A percentile compares a stretch with the other conserved stretches of the same genome.
Conservation (phyloP, 495 filamentous ascomycete species). For the Hyaloscypha bicolor region DNA sequence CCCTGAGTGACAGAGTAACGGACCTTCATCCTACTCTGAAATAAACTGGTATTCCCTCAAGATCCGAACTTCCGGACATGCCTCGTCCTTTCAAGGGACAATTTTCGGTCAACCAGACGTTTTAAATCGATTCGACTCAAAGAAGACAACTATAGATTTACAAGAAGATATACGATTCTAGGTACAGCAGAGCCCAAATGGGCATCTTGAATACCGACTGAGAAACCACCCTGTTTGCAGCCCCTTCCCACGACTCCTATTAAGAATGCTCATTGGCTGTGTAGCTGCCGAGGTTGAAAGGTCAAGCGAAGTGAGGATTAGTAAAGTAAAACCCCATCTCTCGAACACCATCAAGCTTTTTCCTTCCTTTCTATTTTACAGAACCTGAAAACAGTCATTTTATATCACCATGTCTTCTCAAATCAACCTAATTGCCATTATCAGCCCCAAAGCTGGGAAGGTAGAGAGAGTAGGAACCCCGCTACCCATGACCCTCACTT, state of each 20-base stretch:
- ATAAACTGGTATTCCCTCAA: no score
- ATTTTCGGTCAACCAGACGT: no score
- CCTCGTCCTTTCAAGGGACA: no score
- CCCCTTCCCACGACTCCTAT: background rate
- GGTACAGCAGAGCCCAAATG: no score
- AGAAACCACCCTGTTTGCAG: no score
- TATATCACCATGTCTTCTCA: constrained; percentile 29
- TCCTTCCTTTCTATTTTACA: background rate
- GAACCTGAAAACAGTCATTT: background rate
- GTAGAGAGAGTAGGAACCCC: constrained; percentile 26
- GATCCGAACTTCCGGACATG: no score
- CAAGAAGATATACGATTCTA: no score
- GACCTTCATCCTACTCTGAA: no score
- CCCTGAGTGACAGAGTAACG: no score
- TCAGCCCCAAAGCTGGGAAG: constrained; percentile 32
- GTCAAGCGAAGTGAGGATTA: background rate
- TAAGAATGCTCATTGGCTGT: background rate
- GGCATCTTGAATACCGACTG: no score
- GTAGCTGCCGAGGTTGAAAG: background rate
- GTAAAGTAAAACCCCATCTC: background rate
- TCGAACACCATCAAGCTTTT: background rate
- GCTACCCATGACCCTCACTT: background rate
- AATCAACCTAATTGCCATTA: constrained; percentile 31
- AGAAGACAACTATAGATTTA: no score
- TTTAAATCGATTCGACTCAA: no score